phyloP scores from a whole-genome alignment of 768 basidiomycete species.

The Cyathus striatus region DNA sequence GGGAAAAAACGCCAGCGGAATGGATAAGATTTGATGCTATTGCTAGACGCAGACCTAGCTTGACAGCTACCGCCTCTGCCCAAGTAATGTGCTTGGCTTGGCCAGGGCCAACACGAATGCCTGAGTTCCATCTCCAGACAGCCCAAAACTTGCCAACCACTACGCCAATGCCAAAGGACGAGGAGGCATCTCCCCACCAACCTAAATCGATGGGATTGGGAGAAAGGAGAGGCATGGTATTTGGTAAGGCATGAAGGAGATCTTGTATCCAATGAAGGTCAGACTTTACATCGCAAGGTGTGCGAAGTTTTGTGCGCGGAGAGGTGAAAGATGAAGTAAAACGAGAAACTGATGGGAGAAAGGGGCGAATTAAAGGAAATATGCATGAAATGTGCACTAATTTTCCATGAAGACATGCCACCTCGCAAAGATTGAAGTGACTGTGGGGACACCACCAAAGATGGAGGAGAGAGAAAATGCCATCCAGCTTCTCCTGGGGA shows the following conservation, averaged over 20 bases:
- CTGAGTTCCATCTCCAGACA: slow-evolving; percentile 21
- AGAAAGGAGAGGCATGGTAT: not conserved
- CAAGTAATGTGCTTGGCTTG: slow-evolving; percentile 22
- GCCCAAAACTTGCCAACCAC: slow-evolving; percentile 19
- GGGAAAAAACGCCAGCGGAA: not conserved
- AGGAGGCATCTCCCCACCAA: slow-evolving; percentile 31
- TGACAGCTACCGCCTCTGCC: not conserved
- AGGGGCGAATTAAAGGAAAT: too few species aligned
- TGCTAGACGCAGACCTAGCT: not conserved
- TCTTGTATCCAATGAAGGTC: too few species aligned
- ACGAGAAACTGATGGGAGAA: too few species aligned
- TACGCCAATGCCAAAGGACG: slow-evolving; percentile 28
- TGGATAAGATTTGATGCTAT: not conserved
- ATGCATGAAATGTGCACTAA: too few species aligned
- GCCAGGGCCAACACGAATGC: slow-evolving; percentile 19
- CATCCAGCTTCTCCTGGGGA: too few species aligned
- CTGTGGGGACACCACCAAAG: too few species aligned
- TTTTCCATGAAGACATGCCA: not conserved
- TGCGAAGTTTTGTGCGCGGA: too few species aligned
- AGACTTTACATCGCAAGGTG: too few species aligned
- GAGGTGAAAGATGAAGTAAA: too few species aligned
- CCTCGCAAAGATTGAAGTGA: too few species aligned
- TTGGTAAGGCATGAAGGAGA: too few species aligned
- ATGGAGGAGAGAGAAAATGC: too few species aligned
- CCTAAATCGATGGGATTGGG: slow-evolving; percentile 14